Base-by-base conservation (phyloP, 192 early-diverging fungal species). In the Rhizoclosmatium sp. region DNA sequence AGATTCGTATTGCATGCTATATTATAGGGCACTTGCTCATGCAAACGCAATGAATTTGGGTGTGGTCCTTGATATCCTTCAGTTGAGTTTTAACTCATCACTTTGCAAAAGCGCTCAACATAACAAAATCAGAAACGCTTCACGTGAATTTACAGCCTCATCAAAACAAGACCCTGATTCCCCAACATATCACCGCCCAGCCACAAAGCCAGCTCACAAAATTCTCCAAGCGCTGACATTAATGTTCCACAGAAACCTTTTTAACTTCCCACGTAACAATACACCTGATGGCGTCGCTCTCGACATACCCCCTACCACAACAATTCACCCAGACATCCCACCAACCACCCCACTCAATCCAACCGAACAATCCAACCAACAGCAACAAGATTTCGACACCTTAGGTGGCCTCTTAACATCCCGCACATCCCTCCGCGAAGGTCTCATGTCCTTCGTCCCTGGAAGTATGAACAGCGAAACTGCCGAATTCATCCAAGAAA, bases 381-480 rank as follows among this genome's bases (percentile, higher is more conserved):
- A 54, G 1, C 51, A 54, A 7, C 19, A 75, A 62, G 61, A 75
- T 49, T 75, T 64, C 45, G 72, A 75, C 59, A 71, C 67, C 3
- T 31, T 78, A 7, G 77, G 77, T 31, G 78, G 70, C 1, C 59
- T 80, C 4, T 59, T 80, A 3, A 56, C 9, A 2, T 73, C 47
- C 48, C 67, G 71, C 10, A 41, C 74, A 3, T 62, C 75, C 56
- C 71, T 85, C 19, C 67, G 68, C 16, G 71, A 67, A 69, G 84
- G 81, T n/a, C 47, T 85, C 21, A 68, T 66, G 45, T 65, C 70
- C 2, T 85, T 85, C 54, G 78, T 81, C 2, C 81, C 84, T 21
- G 68, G 59, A 9, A 82, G 60, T 59, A 78, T 82, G 78, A 85
- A 85, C 66, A 23, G 69, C 31, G 84, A 85, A 81, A 85, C 84